Base-by-base conservation (phyloP, 371 early-diverging fungal genomes). In the Mucor plumbeus region DNA sequence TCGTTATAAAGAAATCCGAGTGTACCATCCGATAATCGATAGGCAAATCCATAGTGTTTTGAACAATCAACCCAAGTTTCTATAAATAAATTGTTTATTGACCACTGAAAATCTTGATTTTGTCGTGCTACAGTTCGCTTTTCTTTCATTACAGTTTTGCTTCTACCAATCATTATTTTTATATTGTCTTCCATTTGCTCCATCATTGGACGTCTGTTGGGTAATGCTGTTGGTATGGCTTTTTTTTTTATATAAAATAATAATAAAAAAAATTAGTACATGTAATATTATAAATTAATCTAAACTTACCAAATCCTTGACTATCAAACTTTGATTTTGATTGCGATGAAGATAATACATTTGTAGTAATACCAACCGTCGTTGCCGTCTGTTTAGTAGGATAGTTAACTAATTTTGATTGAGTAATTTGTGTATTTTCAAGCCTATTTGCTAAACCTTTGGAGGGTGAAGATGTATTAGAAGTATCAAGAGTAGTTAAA, bases 1-100 rank as follows among this genome's bases (percentile, higher is more conserved):
- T 97, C 95, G 57, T 94, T 93, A 70, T 91, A 97, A 62, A 90
- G 88, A 6, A 94, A 85, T n/a, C 97, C 97, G 21, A 81, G 74
- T 10, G 89, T 84, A 5, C 92, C 92, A 67, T 94, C 92, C 35
- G 87, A 85, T 64, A 96, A 78, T 40, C 90, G 84, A 76, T 95
- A 97, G 0, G 93, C 93, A 44, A 97, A 76, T 1, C 96, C 97
- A 73, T 91, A 93, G 57, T 90, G 88, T 58, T 84, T 79, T 5
- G 87, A 83, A 56, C 90, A 86, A 65, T 92, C 92, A 59, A 94
- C 84, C 93, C 94, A 92, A 77, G 88, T 89, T 61, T 85, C 78
- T 62, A 94, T 78, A 68, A 93, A 92, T 50, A 92, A 61, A 40
- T 72, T 72, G 38, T 43, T 21, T 2, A 1, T 3, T 4, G 39